phyloP scores from a whole-genome alignment of 768 basidiomycete genomes.

The Boletus edulis region DNA sequence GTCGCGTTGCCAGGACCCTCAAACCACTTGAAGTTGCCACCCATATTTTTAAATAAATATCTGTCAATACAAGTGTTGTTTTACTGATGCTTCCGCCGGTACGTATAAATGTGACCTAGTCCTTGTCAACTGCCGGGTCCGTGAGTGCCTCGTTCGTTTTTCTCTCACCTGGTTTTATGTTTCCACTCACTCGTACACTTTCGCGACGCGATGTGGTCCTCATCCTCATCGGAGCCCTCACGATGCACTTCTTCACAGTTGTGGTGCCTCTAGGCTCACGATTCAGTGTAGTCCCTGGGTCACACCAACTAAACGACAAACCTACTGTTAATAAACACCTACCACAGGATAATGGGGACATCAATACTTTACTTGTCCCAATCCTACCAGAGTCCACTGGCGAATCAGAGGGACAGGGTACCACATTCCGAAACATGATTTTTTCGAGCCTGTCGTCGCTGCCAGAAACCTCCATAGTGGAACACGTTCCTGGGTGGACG shows the following conservation, averaged over 20 bases:
- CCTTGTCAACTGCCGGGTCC: not conserved
- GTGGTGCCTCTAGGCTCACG: constrained; percentile 32
- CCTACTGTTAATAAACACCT: not conserved
- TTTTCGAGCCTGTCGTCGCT: constrained; percentile 25
- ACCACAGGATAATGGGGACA: constrained; percentile 3
- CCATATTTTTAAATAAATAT: no score
- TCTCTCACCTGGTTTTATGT: constrained; percentile 22
- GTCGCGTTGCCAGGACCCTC: no score
- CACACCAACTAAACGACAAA: constrained; percentile 9
- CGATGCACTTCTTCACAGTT: constrained; percentile 51
- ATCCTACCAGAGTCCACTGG: not conserved
- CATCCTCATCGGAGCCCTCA: constrained; percentile 53
- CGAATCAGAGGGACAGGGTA: not conserved
- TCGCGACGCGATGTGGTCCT: constrained; percentile 59
- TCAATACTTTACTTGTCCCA: not conserved
- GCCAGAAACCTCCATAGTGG: constrained; percentile 54
- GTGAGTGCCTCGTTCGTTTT: not conserved
- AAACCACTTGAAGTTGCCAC: no score
- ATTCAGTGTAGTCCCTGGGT: constrained; percentile 32
- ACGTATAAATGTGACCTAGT: no score
- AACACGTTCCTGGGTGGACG: constrained; percentile 83
- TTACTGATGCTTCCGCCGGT: no score
- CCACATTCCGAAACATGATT: not conserved
- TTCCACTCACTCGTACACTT: constrained; percentile 39
- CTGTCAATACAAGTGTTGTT: no score